phyloP scores from a whole-genome alignment of 805 yeast species.

The Ogataea allantospora region DNA sequence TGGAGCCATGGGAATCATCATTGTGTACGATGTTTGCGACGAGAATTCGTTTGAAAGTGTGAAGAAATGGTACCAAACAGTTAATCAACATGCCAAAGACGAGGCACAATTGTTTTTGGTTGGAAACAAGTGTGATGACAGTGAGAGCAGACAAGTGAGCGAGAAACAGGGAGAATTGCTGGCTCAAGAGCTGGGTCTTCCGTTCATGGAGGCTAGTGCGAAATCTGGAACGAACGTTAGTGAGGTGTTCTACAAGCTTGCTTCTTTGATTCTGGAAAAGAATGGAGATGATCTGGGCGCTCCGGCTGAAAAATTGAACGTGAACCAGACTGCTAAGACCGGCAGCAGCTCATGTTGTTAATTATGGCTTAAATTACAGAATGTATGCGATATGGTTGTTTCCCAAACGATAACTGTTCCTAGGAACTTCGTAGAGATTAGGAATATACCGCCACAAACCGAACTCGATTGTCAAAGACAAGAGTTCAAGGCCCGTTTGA shows the following conservation, averaged over 20 bases:
- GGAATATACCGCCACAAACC: constrained; percentile 97
- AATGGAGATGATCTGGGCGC: constrained; percentile 44
- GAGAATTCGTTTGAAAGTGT: constrained; percentile 91
- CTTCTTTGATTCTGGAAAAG: constrained; percentile 81
- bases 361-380: constrained; percentile 8
- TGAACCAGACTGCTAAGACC: constrained; percentile 22
- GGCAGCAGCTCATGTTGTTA: constrained; percentile 22
- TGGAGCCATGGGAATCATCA: constrained; percentile 85
- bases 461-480: constrained; percentile 52
- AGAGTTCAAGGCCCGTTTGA: constrained; percentile 36
- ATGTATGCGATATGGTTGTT: constrained; percentile 99
- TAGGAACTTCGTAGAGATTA: constrained; percentile 92
- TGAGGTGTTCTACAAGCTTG: constrained; percentile 85
- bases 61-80: constrained; percentile 93
- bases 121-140: constrained; percentile 94
- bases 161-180: constrained; percentile 87
- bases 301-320: constrained; percentile 29
- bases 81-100: constrained; percentile 93
- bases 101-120: constrained; percentile 93
- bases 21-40: constrained; percentile 82
- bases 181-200: constrained; percentile 82
- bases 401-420: constrained; percentile 97
- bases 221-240: constrained; percentile 91
- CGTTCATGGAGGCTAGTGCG: constrained; percentile 95
- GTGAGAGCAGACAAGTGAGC: constrained; percentile 79